These are phyloP conservation scores for Trypanosoma lewisi DNA, from an alignment of 208 protist species.

Conservation along the genomic window DNA sequence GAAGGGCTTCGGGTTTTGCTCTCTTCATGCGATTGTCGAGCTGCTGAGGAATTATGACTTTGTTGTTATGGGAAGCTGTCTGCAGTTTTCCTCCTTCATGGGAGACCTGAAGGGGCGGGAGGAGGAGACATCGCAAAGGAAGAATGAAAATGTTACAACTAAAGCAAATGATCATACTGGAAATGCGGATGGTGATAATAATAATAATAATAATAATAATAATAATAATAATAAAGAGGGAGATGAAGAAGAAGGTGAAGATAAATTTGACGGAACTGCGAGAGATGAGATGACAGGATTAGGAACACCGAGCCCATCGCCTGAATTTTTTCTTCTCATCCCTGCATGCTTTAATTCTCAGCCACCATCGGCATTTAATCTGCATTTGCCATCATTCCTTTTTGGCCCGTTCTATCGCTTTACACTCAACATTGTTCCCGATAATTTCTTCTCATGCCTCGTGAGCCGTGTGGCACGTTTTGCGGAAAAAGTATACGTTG, in stretches of 20 bases:
- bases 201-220: not conserved
- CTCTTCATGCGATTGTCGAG: conserved; percentile 30
- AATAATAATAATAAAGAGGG: not conserved
- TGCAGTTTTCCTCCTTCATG: conserved; percentile 32
- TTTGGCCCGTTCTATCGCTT: conserved; percentile 83
- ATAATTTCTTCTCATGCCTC: conserved; percentile 74
- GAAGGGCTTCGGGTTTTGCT: conserved; percentile 16
- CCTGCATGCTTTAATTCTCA: conserved; percentile 47
- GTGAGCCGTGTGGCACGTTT: conserved; percentile 47
- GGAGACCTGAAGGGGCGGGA: not conserved
- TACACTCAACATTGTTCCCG: conserved; percentile 67
- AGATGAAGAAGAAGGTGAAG: not conserved
- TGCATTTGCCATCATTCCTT: conserved; percentile 57
- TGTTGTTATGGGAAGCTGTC: conserved; percentile 39
- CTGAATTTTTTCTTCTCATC: conserved; percentile 63
- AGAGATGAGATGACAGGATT: too few relatives aligned
- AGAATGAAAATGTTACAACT: not conserved
- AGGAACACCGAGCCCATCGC: not conserved
- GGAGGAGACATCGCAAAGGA: not conserved
- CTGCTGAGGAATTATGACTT: conserved; percentile 42
- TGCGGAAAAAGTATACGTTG: conserved; percentile 52
- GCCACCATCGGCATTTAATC: conserved; percentile 50
- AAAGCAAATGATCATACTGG: not conserved
- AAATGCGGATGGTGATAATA: not conserved
- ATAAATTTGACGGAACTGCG: too few relatives aligned